A percentile compares a stretch with the other conserved stretches of the same genome.
Evolutionary conservation across 2,329 filamentous ascomycete species (phyloP).

Genomic region (Pezicula radicicola): DNA sequence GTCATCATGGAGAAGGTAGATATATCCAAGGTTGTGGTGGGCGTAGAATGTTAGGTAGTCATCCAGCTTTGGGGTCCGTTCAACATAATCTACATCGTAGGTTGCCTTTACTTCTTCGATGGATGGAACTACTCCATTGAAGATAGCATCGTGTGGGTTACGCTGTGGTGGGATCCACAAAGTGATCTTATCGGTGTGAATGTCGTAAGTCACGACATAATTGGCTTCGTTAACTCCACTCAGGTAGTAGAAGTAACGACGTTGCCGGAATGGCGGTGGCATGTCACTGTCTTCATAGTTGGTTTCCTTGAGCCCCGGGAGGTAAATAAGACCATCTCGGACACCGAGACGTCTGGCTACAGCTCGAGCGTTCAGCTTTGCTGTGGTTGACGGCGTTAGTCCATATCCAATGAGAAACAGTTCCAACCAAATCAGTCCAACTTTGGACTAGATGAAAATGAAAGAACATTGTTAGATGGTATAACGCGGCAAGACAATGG

Average conservation of each 20-base stretch:
- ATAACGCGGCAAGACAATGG: too few relatives aligned
- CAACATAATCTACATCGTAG: slow-evolving; percentile 70
- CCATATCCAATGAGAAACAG: not conserved
- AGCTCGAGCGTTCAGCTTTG: slow-evolving; percentile 45
- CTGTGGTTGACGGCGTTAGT: slow-evolving; percentile 24
- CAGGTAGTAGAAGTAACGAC: slow-evolving; percentile 60
- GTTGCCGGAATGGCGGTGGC: slow-evolving; percentile 52
- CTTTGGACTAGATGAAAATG: too few relatives aligned
- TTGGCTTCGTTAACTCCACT: slow-evolving; percentile 51
- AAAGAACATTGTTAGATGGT: too few relatives aligned
- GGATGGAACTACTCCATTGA: slow-evolving; percentile 59
- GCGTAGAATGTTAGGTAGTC: slow-evolving; percentile 48
- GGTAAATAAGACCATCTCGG: slow-evolving; percentile 50
- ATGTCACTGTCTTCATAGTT: slow-evolving; percentile 58
- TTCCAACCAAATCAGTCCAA: too few relatives aligned
- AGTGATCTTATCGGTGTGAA: slow-evolving; percentile 57
- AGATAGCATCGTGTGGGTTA: slow-evolving; percentile 59
- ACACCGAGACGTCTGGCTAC: slow-evolving; percentile 39
- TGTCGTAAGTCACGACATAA: slow-evolving; percentile 55
- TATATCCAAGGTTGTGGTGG: slow-evolving; percentile 30
- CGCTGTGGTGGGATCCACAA: slow-evolving; percentile 69
- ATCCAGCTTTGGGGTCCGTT: slow-evolving; percentile 48
- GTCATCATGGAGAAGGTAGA: slow-evolving; percentile 43
- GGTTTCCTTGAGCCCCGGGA: slow-evolving; percentile 46
- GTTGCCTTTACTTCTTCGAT: slow-evolving; percentile 56